Evolutionary conservation across 495 filamentous ascomycete genomes (phyloP), one percentile per base, ranked within the genome.

Genomic region (Achaetomiella virescens): DNA sequence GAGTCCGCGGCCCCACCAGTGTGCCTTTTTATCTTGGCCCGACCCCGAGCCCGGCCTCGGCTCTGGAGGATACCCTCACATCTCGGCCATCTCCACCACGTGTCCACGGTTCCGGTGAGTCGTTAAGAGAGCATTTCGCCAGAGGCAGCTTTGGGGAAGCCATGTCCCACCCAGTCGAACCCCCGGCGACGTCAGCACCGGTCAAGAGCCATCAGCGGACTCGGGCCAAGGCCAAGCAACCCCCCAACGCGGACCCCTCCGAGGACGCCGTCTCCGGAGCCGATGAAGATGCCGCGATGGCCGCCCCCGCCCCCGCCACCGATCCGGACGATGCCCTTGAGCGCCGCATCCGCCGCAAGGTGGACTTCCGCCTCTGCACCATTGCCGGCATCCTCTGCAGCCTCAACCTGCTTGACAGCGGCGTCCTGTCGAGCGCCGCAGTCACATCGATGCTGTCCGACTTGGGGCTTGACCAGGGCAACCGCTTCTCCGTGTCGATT

Each of bases 391-490:
- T 90, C 22, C 73, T 90, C 11, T 88, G 84, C 70, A 83, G 80
- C 58, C 76, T 90, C 27, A 84, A 90, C 66, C 71, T 91, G 36
- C 73, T 90, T 9, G 87, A 90, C 70, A 83, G 78, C 40, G 85
- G 84, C n/a, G 84, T 91, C 51, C 81, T 91, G n/a, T 86, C 84
- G 6, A 84, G 81, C 12, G 87, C 87, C 0, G 85, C 86, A 8
- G 85, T 89, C 35, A 90, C 87, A 1, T 84, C 78, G n/a, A 86
- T 90, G 83, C 72, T 84, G 25, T 48, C 66, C 3, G 86, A 90
- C 65, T 73, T 90, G 31, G 77, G 78, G 10, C 74, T 90, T 29
- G 62, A 65, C 55, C 76, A 80, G 31, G 84, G 84, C 11, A 82
- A 81, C 18, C 77, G 82, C 18, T 88, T 86, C 67, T 86, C 82